Conservation (phyloP, 1,284 basidiomycete species). For the Tausonia pullulans region DNA sequence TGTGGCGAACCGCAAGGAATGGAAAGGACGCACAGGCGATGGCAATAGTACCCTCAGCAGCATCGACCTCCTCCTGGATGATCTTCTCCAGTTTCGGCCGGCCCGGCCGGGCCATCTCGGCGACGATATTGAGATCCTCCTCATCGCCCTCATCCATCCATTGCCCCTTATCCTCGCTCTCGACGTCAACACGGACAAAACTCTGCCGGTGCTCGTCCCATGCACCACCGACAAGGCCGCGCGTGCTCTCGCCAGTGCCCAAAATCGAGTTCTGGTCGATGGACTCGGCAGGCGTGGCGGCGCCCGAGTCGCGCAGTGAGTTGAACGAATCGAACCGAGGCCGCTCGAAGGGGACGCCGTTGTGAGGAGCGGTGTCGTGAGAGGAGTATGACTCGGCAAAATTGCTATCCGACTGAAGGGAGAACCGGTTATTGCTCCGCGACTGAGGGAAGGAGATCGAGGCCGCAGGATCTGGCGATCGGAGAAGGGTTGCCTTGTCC, state of each 20-base stretch:
- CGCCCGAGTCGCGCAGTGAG: too few species aligned
- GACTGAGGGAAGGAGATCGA: too few species aligned
- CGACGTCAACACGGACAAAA: conserved; percentile 3
- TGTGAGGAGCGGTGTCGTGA: neutral
- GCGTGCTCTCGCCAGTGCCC: conserved; percentile 1
- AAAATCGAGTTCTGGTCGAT: conserved; percentile 3
- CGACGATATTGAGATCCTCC: conserved; percentile 51
- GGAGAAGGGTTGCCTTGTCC: too few species aligned
- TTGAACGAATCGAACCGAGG: too few species aligned
- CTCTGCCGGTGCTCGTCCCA: conserved; percentile 13
- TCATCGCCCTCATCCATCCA: conserved; percentile 57
- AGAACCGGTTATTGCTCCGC: too few species aligned
- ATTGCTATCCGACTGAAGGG: too few species aligned
- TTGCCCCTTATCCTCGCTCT: conserved; percentile 28
- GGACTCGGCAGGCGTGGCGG: neutral
- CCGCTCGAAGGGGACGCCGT: too few species aligned
- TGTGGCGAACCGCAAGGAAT: neutral
- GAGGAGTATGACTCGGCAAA: neutral
- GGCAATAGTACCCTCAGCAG: conserved; percentile 46
- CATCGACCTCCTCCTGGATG: conserved; percentile 53
- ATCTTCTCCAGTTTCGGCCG: conserved; percentile 60
- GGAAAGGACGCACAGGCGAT: conserved; percentile 50
- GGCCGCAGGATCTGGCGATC: too few species aligned
- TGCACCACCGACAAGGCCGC: conserved; percentile 8
- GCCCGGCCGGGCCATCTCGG: conserved; percentile 59